These are phyloP conservation scores for Elaeis oleifera DNA, from an alignment of 202 grass and related monocot species.

Conservation along the genomic window DNA sequence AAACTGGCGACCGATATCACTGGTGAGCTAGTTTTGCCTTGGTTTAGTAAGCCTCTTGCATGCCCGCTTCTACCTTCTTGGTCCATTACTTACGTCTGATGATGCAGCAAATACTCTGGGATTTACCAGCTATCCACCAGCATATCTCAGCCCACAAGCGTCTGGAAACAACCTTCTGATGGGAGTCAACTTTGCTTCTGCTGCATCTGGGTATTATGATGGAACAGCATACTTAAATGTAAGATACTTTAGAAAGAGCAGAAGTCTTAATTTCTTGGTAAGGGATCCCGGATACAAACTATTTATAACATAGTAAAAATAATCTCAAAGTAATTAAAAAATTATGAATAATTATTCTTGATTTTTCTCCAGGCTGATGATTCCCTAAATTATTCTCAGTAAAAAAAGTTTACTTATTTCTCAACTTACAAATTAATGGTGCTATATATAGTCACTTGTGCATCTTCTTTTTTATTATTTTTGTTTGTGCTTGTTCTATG, in stretches of 20 bases:
- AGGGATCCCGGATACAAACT: neutral
- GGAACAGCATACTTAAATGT: slow-evolving; percentile 72
- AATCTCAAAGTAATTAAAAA: neutral
- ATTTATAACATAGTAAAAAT: neutral
- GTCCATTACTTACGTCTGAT: no score
- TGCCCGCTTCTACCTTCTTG: neutral
- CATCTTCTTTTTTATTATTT: no score
- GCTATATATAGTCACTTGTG: no score
- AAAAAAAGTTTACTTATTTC: neutral
- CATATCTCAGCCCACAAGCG: slow-evolving; percentile 84
- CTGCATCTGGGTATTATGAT: slow-evolving; percentile 91
- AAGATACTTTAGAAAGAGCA: slow-evolving; percentile 26
- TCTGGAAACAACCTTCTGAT: slow-evolving; percentile 82
- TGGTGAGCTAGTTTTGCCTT: slow-evolving; percentile 21
- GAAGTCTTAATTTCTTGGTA: neutral
- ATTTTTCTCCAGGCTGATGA: no score
- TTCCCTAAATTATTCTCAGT: no score
- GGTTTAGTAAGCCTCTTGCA: neutral
- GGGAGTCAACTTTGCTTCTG: slow-evolving; percentile 93
- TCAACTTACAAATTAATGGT: no score
- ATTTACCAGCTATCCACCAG: slow-evolving; percentile 61
- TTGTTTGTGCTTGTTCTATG: no score
- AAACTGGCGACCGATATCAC: slow-evolving; percentile 89
- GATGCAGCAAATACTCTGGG: slow-evolving; percentile 59
- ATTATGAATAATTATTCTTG: neutral